Evolutionary conservation across 2,329 filamentous ascomycete species (phyloP).

Genomic region (Lojkania enalia): DNA sequence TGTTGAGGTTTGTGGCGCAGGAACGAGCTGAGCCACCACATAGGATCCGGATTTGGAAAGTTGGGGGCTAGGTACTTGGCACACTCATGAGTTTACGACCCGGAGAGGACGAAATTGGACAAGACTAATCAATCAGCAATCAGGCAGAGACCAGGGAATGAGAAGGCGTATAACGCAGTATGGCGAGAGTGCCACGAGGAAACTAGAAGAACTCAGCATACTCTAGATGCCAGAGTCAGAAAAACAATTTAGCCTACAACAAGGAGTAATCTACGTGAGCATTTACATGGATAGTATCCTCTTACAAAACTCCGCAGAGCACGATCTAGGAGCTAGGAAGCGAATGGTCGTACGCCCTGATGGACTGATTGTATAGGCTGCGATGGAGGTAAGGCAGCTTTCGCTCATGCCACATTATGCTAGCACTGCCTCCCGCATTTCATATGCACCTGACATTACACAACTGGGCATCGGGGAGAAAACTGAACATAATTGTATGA

Average conservation of each 20-base stretch:
- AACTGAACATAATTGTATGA: not conserved
- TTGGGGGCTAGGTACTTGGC: too few species aligned
- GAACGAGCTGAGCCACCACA: slow-evolving; percentile 4
- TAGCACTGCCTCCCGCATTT: not conserved
- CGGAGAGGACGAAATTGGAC: not conserved
- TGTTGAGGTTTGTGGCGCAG: slow-evolving; percentile 8
- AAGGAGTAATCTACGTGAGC: not conserved
- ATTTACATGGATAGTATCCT: too few species aligned
- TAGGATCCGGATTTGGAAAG: not conserved
- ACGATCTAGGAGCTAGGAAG: not conserved
- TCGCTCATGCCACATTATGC: not conserved
- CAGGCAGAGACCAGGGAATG: too few species aligned
- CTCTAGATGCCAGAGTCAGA: too few species aligned
- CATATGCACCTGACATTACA: not conserved
- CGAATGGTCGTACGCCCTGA: not conserved
- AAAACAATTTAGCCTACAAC: not conserved
- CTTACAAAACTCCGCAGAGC: too few species aligned
- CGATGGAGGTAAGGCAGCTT: not conserved
- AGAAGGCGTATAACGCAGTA: too few species aligned
- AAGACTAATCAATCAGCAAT: not conserved
- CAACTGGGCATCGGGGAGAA: not conserved
- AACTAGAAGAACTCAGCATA: too few species aligned
- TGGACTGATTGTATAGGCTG: not conserved
- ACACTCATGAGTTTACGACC: too few species aligned
- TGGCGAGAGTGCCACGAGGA: too few species aligned